A percentile compares a stretch with the other conserved stretches of the same genome.
phyloP scores from a whole-genome alignment of 352 stramenopile genomes.

The Phytophthora aleatoria region DNA sequence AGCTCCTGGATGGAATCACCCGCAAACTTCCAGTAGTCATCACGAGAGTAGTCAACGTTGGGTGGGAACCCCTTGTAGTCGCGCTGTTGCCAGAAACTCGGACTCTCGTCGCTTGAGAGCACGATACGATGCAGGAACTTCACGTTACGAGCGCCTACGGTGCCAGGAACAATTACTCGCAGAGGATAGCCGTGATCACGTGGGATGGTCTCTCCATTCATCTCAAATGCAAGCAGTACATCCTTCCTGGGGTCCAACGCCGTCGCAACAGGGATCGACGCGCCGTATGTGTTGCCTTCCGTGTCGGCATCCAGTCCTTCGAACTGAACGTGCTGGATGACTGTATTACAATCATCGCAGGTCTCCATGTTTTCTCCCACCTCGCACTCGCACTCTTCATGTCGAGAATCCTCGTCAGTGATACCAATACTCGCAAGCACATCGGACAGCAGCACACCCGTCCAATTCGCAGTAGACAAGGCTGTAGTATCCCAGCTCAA shows the following conservation, averaged over 20 bases:
- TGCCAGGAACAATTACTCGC: constrained; percentile 95
- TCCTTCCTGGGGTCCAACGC: constrained; percentile 95
- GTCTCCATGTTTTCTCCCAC: constrained; percentile 59
- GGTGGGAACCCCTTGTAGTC: constrained; percentile 92
- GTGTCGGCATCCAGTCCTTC: constrained; percentile 81
- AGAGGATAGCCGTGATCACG: constrained; percentile 97
- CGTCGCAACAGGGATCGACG: constrained; percentile 94
- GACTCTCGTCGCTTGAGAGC: constrained; percentile 77
- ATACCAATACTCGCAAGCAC: constrained; percentile 91
- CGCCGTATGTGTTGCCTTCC: constrained; percentile 86
- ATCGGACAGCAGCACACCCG: constrained; percentile 92
- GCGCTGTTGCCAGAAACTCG: constrained; percentile 92
- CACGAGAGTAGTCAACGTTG: constrained; percentile 84
- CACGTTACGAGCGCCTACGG: constrained; percentile 94
- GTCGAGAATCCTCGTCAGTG: constrained; percentile 67
- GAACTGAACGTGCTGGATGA: constrained; percentile 89
- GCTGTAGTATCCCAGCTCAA: constrained; percentile 87
- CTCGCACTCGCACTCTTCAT: constrained; percentile 54
- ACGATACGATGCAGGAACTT: constrained; percentile 97
- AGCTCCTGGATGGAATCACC: constrained; percentile 92
- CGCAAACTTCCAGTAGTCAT: constrained; percentile 85
- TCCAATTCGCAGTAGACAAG: constrained; percentile 96
- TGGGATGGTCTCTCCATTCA: constrained; percentile 95
- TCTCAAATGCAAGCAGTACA: constrained; percentile 98
- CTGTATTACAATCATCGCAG: constrained; percentile 61